Percentiles rank a stretch among this genome's conserved stretches.
phyloP scores from a whole-genome alignment of 768 basidiomycete species.

The Fistulinella prunicolor region DNA sequence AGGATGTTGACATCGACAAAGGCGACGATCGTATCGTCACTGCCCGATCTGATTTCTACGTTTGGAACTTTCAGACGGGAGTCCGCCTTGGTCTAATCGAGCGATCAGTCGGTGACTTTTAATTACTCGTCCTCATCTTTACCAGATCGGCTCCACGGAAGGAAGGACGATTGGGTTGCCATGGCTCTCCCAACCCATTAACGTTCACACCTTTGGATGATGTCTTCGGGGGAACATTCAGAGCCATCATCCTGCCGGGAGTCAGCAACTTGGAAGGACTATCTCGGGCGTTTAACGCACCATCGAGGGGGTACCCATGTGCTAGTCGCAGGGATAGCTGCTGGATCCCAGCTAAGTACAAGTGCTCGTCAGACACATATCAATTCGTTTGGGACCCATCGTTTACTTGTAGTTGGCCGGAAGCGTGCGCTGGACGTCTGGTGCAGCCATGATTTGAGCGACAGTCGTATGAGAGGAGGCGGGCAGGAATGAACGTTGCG shows the following conservation, averaged over 20 bases:
- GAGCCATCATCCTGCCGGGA: constrained; percentile 19
- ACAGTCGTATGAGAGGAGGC: background rate
- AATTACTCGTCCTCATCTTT: background rate
- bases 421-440: constrained; percentile 18
- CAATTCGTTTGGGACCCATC: background rate
- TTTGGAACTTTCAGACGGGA: constrained; percentile 21
- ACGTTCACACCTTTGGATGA: background rate
- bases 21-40: constrained; percentile 19
- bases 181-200: constrained; percentile 26
- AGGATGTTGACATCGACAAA: constrained; percentile 33
- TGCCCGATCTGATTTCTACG: constrained; percentile 23
- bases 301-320: constrained; percentile 29
- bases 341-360: constrained; percentile 22
- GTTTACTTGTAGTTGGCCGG: constrained; percentile 18
- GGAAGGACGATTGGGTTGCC: constrained; percentile 18
- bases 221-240: constrained; percentile 1
- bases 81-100: constrained; percentile 20
- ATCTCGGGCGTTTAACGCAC: background rate
- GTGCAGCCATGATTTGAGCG: constrained; percentile 17
- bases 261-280: background rate
- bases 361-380: background rate
- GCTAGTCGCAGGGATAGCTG: constrained; percentile 20
- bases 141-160: constrained; percentile 27
- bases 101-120: background rate
- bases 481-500: background rate